Evolutionary conservation across 106 monocot genomes (phyloP), one percentile per base, ranked within the genome.

Genomic region (Gastrodia elata): DNA sequence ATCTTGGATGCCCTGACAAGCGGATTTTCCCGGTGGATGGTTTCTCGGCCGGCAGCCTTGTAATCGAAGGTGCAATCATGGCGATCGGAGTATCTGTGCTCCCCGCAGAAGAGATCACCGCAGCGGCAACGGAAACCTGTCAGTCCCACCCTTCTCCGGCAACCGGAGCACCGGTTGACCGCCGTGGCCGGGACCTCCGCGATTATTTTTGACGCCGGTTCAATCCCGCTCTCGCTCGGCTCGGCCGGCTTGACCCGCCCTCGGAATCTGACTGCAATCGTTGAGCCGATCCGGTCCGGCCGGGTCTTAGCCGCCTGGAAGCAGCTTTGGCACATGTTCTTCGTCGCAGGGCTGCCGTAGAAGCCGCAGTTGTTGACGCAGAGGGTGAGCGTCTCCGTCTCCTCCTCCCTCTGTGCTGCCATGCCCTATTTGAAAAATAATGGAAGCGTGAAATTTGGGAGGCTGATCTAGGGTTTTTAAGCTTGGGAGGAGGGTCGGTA

Each of bases 111-210:
- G 64, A 91, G 78, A 11, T 85, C 89, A 4, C 91, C 95, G 87
- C 95, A 95, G 36, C 95, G 89, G 83, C 95, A 95, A 49, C 91
- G 78, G 80, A 92, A 87, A 38, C 91, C 95, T 56, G 86, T 85
- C 77, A 95, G 74, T 13, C 95, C 91, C 32, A 95, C 91, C 80
- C 83, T 84, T 74, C 75, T 76, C 77, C 85, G 67, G 82, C 95
- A 95, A 16, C 82, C 78, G 37, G 58, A 55, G 80, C 95, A 95
- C 80, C 95, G 70, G 64, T 77, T 89, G 48, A 82, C 78, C 68
- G 39, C 74, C 74, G 64, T 65, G 13, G 68, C 22, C 59, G 65
- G 15, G 7, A 13, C 49, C 46, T 27, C 25, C 20, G 22, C 46
- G 20, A 27, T 8, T 55, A 37, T 56, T 26, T 65, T 5, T 26